Conservation (phyloP, 495 filamentous ascomycete genomes). For the Cairneyella variabilis region DNA sequence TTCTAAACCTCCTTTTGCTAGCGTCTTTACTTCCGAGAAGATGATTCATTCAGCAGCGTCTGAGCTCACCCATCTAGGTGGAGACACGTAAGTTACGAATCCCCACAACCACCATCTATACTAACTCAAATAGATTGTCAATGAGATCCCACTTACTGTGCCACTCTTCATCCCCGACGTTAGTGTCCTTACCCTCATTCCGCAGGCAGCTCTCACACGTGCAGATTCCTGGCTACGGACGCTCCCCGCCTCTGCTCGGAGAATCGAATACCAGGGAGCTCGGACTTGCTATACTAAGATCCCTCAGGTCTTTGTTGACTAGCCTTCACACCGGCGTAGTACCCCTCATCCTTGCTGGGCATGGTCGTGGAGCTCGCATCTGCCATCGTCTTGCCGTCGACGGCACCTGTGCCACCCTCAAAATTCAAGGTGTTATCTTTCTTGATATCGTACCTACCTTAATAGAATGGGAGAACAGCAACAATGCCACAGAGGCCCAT, state of each 20-base stretch:
- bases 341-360: conserved; percentile 38
- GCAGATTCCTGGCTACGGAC: conserved; percentile 45
- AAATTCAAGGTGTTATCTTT: conserved; percentile 32
- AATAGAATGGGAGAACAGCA: conserved; percentile 34
- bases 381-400: conserved; percentile 41
- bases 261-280: conserved; percentile 32
- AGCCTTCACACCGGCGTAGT: too few species aligned
- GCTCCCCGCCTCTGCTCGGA: conserved; percentile 26
- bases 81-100: conserved; percentile 19
- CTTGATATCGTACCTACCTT: conserved; percentile 48
- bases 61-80: conserved; percentile 17
- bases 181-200: neutral
- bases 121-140: conserved; percentile 11
- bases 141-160: conserved; percentile 19
- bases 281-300: too few species aligned
- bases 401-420: conserved; percentile 17
- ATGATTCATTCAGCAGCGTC: neutral
- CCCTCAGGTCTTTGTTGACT: too few species aligned
- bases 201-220: neutral
- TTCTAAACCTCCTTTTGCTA: neutral
- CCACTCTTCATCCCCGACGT: conserved; percentile 39
- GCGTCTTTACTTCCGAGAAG: neutral
- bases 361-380: conserved; percentile 47
- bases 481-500: conserved; percentile 23
- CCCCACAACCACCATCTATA: neutral